Conservation (phyloP, 2,329 filamentous ascomycete species). For the Xylaria sp. region DNA sequence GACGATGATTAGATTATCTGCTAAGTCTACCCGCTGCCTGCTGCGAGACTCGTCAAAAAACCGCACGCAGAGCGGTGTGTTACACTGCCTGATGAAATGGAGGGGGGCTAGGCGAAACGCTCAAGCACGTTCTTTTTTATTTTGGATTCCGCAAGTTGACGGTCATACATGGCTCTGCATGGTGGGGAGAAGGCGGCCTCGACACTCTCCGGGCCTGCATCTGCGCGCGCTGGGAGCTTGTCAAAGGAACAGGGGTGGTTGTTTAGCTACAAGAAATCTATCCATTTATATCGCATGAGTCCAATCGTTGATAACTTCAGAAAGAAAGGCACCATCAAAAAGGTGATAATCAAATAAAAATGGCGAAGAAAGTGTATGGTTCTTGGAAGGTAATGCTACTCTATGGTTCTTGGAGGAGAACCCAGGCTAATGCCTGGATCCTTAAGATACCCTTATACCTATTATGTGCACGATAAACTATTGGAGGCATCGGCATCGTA, state of each 20-base stretch:
- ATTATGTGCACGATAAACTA: not conserved
- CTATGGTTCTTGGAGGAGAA: no score
- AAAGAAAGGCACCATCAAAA: not conserved
- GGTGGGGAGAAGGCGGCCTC: slow-evolving; percentile 30
- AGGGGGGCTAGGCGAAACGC: slow-evolving; percentile 21
- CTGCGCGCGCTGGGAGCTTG: slow-evolving; percentile 1
- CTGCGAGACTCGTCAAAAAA: slow-evolving; percentile 8
- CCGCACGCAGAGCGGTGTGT: slow-evolving; percentile 33
- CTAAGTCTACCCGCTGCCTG: slow-evolving; percentile 7
- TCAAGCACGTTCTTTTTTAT: slow-evolving; percentile 24
- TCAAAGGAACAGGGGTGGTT: slow-evolving; percentile 4
- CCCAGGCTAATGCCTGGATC: no score
- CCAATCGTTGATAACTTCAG: not conserved
- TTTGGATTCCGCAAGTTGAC: slow-evolving; percentile 23
- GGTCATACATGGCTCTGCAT: slow-evolving; percentile 21
- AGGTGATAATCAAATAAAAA: not conserved
- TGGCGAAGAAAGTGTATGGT: no score
- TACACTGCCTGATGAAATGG: slow-evolving; percentile 32
- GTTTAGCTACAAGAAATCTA: not conserved
- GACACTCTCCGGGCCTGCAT: slow-evolving; percentile 15
- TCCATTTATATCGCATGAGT: not conserved
- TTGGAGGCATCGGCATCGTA: not conserved
- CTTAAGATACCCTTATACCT: no score
- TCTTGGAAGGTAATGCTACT: no score
- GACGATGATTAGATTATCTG: slow-evolving; percentile 13